Conservation (phyloP, 345 rosid genomes). For the Lepidium didymum region DNA sequence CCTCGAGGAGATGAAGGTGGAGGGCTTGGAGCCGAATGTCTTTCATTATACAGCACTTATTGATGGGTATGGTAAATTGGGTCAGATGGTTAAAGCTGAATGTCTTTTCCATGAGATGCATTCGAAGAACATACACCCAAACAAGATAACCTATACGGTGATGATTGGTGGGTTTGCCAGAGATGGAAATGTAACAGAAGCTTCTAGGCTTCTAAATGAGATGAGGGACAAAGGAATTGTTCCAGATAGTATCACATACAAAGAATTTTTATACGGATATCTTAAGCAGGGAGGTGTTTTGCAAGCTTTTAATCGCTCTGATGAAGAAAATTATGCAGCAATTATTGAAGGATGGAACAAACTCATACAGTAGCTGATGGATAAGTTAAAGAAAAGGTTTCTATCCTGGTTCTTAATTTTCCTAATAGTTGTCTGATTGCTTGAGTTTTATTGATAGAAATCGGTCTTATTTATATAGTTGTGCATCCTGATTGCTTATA, state of each 20-base stretch:
- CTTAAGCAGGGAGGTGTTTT: slow-evolving; percentile 52
- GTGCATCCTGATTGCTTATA: not conserved
- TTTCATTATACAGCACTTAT: slow-evolving; percentile 69
- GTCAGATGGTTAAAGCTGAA: slow-evolving; percentile 55
- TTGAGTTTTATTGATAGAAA: not conserved
- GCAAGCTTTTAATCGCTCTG: slow-evolving; percentile 48
- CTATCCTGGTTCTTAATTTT: not conserved
- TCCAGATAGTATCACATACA: slow-evolving; percentile 60
- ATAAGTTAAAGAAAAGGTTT: slow-evolving; percentile 4
- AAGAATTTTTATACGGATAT: slow-evolving; percentile 48
- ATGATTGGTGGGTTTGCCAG: slow-evolving; percentile 58
- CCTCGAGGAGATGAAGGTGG: slow-evolving; percentile 52
- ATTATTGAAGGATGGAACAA: slow-evolving; percentile 47
- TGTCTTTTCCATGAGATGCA: slow-evolving; percentile 54
- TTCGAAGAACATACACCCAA: slow-evolving; percentile 42
- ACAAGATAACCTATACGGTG: slow-evolving; percentile 71
- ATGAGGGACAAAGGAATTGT: slow-evolving; percentile 52
- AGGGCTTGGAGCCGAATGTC: slow-evolving; percentile 59
- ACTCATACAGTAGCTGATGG: slow-evolving; percentile 18
- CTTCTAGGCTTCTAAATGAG: slow-evolving; percentile 48
- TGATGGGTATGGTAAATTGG: slow-evolving; percentile 62
- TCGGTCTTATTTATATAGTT: not conserved
- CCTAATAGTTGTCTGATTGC: not conserved
- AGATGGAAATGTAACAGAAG: slow-evolving; percentile 53
- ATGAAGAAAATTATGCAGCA: slow-evolving; percentile 61